Percentiles rank a stretch among this genome's conserved stretches.
These are phyloP conservation scores for Kazachstania bromeliacearum DNA, from an alignment of 805 yeast species.

Conservation along the genomic window DNA sequence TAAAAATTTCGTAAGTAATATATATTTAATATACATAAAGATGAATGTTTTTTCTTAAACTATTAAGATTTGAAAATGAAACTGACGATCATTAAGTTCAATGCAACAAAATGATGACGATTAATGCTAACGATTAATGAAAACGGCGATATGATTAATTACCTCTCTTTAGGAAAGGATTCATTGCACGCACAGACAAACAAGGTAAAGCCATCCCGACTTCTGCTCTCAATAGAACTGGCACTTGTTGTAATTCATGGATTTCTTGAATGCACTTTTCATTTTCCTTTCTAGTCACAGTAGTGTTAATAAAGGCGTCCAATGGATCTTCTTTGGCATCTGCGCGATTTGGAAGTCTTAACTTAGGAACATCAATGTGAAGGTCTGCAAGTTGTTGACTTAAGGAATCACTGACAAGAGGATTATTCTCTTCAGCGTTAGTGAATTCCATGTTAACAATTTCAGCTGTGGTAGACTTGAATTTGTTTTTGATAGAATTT, in stretches of 20 bases:
- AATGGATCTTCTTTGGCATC: constrained; percentile 35
- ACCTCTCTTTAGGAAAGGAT: constrained; percentile 52
- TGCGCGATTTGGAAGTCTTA: constrained; percentile 24
- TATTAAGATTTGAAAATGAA: too few species aligned
- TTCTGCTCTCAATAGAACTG: constrained; percentile 80
- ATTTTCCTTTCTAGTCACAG: constrained; percentile 53
- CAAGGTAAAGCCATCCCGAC: constrained; percentile 95
- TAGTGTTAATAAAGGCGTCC: constrained; percentile 39
- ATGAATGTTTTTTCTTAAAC: too few species aligned
- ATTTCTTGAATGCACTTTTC: constrained; percentile 69
- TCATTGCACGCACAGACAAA: constrained; percentile 80
- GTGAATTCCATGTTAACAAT: constrained; percentile 47
- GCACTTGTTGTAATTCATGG: constrained; percentile 65
- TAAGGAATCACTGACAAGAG: constrained; percentile 34
- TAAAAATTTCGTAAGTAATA: too few species aligned
- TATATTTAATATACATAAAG: too few species aligned
- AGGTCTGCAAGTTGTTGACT: constrained; percentile 40
- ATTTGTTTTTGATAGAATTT: constrained; percentile 67
- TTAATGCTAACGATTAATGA: too few species aligned
- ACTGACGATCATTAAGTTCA: too few species aligned
- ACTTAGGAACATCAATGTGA: constrained; percentile 41
- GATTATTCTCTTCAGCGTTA: constrained; percentile 19
- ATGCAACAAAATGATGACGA: too few species aligned
- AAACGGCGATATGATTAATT: constrained; percentile 1
- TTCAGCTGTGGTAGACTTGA: constrained; percentile 58